Evolutionary conservation across 305 asterid genomes (phyloP), one percentile per base, ranked within the genome.

Genomic region (Nicotiana rustica): DNA sequence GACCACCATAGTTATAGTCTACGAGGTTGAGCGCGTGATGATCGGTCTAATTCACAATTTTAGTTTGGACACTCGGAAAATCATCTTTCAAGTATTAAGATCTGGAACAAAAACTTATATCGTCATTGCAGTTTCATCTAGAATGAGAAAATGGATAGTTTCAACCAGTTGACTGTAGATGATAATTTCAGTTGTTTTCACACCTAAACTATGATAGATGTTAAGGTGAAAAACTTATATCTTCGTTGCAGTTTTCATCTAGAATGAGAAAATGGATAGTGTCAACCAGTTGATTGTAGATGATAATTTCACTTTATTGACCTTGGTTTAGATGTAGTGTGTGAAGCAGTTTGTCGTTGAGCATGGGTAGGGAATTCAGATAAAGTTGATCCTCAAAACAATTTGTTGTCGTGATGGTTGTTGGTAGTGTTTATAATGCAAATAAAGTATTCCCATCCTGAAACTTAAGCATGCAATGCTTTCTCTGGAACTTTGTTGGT

Each of bases 51-150:
- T 25, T 38, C 47, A 29, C 17, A 49, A 0, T 2, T 25, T 75
- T 75, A 49, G 79, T 75, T 25, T 52, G 79, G 31, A 52, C 13
- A 8, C 29, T 60, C 47, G 2, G 64, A 73, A 49, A 31, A 13
- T 73, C 41, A 73, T 73, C 62, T 71, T 19, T 21, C 15, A 25
- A 49, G 44, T 73, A 38, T 49, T 47, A 75, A 52, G 47, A n/a
- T 49, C 4, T 29, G 29, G 59, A 52, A 52, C 6, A 52, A 52
- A 52, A 13, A 52, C 59, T 52, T 29, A 25, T 75, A 75, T 14
- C 41, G 8, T 75, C 14, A 14, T 75, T 52, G 44, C 7, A 52
- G 55, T 25, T 52, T 61, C 2, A 3, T 29, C 29, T 52, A 4
- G 10, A 52, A 29, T 75, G 44, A 21, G 64, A 29, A 75, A 75